Base-by-base conservation (phyloP, 192 early-diverging fungal genomes). In the Borealophlyctis nickersoniae region DNA sequence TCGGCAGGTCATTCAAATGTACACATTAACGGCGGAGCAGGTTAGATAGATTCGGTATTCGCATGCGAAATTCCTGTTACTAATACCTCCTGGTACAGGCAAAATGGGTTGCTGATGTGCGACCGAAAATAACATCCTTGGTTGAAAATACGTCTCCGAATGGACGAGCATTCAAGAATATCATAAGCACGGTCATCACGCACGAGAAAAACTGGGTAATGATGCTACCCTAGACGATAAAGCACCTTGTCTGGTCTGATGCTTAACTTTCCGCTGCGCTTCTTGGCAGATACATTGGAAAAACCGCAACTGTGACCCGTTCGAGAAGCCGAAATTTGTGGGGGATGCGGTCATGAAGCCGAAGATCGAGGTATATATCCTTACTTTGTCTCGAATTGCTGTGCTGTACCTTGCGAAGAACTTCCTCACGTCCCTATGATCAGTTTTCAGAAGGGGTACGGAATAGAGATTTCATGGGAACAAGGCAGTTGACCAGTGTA, bases 181-280 rank as follows among this genome's bases (percentile, higher is more conserved):
- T 88, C 1, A 77, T 91, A 2, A 66, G 80, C 30, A 82, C 79
- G 26, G 75, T 93, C 1, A 63, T 96, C 13, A 77, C 75, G 26
- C 86, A 89, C 61, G 94, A 96, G 48, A 62, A 76, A 19, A 77
- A 79, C 55, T 94, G 92, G 94, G 81, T 89, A 70, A n/a, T n/a
- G n/a, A n/a, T n/a, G n/a, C n/a, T n/a, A n/a, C n/a, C 58, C 66
- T 53, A 7, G 23, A 2, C 1, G 9, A 35, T 32, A 34, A 31
- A 31, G 49, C 52, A 54, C 29, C 22, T 35, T 33, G 36, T 56
- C 35, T 16, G 31, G 5, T 50, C 33, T 27, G 26, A 58, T 26
- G 19, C 34, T 48, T 2, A 36, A 1, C 30, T 45, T 29, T 49
- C 13, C 0, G 24, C 33, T 35, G 53, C 2, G 34, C 19, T 58